Evolutionary conservation across 192 early-diverging fungal genomes (phyloP).

Genomic region (Coemansia sp.): DNA sequence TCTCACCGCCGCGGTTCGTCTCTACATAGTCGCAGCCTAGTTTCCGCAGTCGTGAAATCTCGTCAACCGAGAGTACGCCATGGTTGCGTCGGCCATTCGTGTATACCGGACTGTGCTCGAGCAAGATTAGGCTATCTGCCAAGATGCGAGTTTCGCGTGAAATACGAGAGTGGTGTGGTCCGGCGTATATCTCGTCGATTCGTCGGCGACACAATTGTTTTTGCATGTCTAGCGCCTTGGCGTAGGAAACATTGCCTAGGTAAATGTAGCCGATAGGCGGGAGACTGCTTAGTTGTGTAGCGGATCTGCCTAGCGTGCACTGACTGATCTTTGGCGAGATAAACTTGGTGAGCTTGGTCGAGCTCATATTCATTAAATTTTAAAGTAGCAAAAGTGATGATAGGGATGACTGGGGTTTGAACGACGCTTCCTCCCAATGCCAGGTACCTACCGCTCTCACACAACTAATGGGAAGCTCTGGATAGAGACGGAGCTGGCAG

Average conservation of each 20-base stretch:
- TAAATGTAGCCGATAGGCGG: conserved; percentile 53
- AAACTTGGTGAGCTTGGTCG: conserved; percentile 11
- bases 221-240: conserved; percentile 63
- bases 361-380: not conserved
- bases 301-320: conserved; percentile 36
- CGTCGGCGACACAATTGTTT: conserved; percentile 59
- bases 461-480: conserved; percentile 16
- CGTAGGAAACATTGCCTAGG: conserved; percentile 60
- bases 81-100: conserved; percentile 87
- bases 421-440: not conserved
- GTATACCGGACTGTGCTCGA: conserved; percentile 89
- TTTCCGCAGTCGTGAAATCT: conserved; percentile 54
- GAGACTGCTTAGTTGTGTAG: conserved; percentile 27
- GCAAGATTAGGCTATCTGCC: conserved; percentile 63
- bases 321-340: conserved; percentile 15
- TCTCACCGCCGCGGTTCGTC: conserved; percentile 87
- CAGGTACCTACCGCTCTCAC: not conserved
- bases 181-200: conserved; percentile 45
- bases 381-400: not conserved
- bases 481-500: conserved; percentile 1
- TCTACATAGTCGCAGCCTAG: conserved; percentile 68
- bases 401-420: not conserved
- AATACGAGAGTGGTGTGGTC: not conserved
- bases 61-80: conserved; percentile 56
- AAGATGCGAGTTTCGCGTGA: not conserved